phyloP scores from a whole-genome alignment of 2,329 filamentous ascomycete genomes.

The Paecilomyces variotii region DNA sequence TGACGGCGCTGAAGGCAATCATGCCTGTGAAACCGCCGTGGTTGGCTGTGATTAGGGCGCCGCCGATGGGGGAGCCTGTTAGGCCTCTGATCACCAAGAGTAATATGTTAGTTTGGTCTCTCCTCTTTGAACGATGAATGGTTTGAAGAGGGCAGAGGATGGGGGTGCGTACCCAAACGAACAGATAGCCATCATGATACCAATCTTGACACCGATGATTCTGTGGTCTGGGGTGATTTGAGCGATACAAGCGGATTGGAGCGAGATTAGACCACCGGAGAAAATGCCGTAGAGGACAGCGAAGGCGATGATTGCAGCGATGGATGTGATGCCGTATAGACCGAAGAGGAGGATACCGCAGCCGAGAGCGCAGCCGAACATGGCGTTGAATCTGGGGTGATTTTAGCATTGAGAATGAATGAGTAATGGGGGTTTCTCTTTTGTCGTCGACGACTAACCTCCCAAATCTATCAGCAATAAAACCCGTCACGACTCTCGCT shows the following conservation, averaged over 20 bases:
- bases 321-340: neutral
- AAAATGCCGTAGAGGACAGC: neutral
- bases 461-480: neutral
- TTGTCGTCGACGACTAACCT: neutral
- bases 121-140: neutral
- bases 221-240: conserved; percentile 3
- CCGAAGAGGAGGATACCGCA: neutral
- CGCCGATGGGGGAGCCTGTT: conserved; percentile 1
- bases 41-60: neutral
- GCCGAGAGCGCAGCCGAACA: neutral
- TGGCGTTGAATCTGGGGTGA: neutral
- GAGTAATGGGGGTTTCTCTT: neutral
- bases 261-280: conserved; percentile 4
- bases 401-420: neutral
- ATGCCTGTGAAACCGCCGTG: neutral
- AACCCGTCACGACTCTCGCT: neutral
- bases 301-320: neutral
- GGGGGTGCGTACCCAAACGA: conserved; percentile 1
- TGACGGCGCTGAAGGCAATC: neutral
- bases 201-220: conserved; percentile 5
- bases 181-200: conserved; percentile 1
- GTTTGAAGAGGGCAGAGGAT: neutral
- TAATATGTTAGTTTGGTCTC: neutral
- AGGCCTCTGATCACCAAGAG: neutral
- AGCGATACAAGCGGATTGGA: conserved; percentile 4